These are phyloP conservation scores for Hirsutella rhossiliensis DNA, from an alignment of 2,329 filamentous ascomycete species.

Conservation along the genomic window DNA sequence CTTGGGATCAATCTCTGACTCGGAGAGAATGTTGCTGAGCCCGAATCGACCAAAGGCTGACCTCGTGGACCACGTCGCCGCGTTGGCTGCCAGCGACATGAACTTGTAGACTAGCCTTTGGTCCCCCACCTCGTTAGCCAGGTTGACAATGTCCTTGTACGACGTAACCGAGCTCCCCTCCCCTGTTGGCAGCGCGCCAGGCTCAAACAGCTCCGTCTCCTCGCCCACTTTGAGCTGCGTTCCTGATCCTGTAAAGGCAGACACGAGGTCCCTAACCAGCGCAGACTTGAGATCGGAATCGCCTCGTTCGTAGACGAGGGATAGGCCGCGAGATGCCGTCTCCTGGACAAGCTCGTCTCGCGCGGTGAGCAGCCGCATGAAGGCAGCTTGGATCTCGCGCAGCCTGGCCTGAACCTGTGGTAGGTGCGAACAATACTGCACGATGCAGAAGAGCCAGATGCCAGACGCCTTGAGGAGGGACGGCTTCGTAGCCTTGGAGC, in stretches of 20 bases:
- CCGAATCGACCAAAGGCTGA: constrained; percentile 93
- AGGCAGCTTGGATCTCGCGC: constrained; percentile 70
- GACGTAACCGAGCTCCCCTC: constrained; percentile 85
- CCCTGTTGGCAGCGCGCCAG: constrained; percentile 78
- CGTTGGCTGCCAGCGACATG: constrained; percentile 93
- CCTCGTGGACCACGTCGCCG: constrained; percentile 93
- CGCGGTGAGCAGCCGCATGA: constrained; percentile 77
- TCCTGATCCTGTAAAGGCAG: constrained; percentile 72
- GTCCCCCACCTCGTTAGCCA: constrained; percentile 94
- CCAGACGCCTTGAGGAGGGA: constrained; percentile 83
- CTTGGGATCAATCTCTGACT: constrained; percentile 80
- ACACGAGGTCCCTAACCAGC: constrained; percentile 76
- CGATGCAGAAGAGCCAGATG: constrained; percentile 86
- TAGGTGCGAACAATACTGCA: constrained; percentile 82
- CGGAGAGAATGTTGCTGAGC: constrained; percentile 80
- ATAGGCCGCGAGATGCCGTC: constrained; percentile 79
- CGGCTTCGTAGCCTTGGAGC: constrained; percentile 78
- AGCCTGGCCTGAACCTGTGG: constrained; percentile 60
- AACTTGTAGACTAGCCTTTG: constrained; percentile 96
- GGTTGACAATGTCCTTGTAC: constrained; percentile 91
- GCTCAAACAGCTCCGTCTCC: constrained; percentile 88
- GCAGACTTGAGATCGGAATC: constrained; percentile 69
- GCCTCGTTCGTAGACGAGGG: constrained; percentile 89
- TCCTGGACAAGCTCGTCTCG: constrained; percentile 93
- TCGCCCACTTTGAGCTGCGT: constrained; percentile 71